Evolutionary conservation across 2,329 filamentous ascomycete species (phyloP), one percentile per base, ranked within the genome.

Genomic region (Phoma herbarum): DNA sequence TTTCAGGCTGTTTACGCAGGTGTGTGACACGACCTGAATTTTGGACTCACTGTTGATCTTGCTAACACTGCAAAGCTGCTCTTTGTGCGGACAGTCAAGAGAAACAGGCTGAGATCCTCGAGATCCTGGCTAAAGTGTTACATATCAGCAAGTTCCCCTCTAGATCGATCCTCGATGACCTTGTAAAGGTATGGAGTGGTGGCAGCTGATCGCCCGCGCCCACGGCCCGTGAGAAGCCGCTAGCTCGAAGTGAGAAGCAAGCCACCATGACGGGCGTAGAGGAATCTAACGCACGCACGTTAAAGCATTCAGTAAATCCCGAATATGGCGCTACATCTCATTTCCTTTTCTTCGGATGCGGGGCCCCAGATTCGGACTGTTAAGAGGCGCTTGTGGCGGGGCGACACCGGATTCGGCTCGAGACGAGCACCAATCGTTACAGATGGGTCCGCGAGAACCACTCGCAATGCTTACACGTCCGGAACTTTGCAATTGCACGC

Each of bases 1-100:
- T 68, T 70, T 11, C 69, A 73, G 25, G 68, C 71, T 28, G 61
- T 75, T 6, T 74, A 74, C 60, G 70, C 68, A 43, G 71, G 71
- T 72, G n/a, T 41, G 66, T 66, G 9, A 3, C 11, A n/a, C 2
- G 4, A 4, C 7, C 11, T 18, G 41, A 18, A 16, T 9, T 23
- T 2, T 5, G 6, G 2, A 2, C 16, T 26, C 12, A 2, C 41
- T 28, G n/a, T 5, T 4, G 16, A 10, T 22, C 9, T 59, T 33
- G 18, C 44, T 33, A 5, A 45, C 8, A 16, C 10, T 31, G 11
- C 12, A 16, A 45, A 68, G 65, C 67, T 39, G 65, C 66, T 10
- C 41, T 69, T 5, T 69, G 65, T 37, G 64, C 65, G 9, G 66
- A 68, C 48, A 68, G 61, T 16, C 59, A 65, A 42, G 66, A 69